These are phyloP conservation scores for Trichomonas vaginalis DNA, from an alignment of 208 protist genomes.

Conservation along the genomic window DNA sequence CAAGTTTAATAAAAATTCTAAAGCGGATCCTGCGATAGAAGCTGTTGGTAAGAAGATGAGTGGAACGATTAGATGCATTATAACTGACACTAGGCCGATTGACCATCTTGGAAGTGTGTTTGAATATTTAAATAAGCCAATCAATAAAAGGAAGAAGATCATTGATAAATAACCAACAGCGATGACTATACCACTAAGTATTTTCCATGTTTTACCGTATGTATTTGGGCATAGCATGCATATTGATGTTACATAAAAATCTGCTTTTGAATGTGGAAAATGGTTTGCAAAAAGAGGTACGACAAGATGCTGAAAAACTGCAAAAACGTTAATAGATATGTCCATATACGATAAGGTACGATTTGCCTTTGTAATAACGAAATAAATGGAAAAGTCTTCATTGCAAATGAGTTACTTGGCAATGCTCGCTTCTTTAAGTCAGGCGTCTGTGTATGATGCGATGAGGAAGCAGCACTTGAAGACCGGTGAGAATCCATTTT, in stretches of 20 bases:
- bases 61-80: neutral
- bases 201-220: neutral
- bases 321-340: no score
- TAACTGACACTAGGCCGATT: neutral
- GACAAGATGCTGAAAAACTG: no score
- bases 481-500: no score
- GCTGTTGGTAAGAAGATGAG: neutral
- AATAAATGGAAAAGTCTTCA: no score
- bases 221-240: neutral
- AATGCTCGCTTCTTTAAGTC: no score
- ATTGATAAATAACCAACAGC: neutral
- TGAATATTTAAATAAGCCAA: neutral
- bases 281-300: neutral
- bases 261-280: neutral
- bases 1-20: neutral
- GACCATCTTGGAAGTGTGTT: neutral
- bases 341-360: no score
- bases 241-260: neutral
- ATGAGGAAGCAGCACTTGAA: no score
- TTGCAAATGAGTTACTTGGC: no score
- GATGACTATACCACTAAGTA: neutral
- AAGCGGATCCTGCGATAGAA: neutral
- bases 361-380: no score
- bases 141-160: neutral
- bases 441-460: no score